Evolutionary conservation across 306 rosid genomes (phyloP), one percentile per base, ranked within the genome.

Genomic region (Gastrolobium villosum): DNA sequence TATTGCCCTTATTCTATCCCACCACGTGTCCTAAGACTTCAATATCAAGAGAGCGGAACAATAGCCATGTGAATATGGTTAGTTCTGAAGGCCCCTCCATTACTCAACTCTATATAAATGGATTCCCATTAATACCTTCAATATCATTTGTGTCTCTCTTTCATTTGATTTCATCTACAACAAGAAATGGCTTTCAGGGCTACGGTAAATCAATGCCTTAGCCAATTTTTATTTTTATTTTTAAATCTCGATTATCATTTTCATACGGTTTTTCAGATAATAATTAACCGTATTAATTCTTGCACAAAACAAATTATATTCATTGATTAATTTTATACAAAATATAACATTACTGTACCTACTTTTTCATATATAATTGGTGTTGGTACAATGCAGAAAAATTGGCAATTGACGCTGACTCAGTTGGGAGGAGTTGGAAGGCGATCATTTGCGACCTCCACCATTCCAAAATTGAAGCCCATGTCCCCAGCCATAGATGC

Each of bases 121-220:
- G 41, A 26, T 70, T 39, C 72, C 7, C 6, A 4, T 0, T 4
- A 3, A 40, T 50, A 71, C 34, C 48, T 32, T 13, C 70, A 28
- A 71, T 3, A 65, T 26, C n/a, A 55, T 52, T 54, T 52, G 6
- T 64, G 1, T n/a, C 0, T 36, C 5, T 37, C 2, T 6, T 14
- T 49, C 30, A 3, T 49, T 74, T 59, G 41, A 43, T 60, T 60
- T 56, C 2, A 75, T 32, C 59, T 6, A 10, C 76, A 10, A 7
- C 75, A 65, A 28, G 5, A 59, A 80, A 85, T 85, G 88, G 85
- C 81, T 68, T 81, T 67, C 65, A 76, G 37, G 26, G 82, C 79
- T 53, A 14, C 13, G 79, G 86, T 82, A 82, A 52, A 5, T 40
- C 34, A 14, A 46, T 7, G 0, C 45, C 2, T 43, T 40, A 11